These are phyloP conservation scores for Thraustochytrium striatum DNA, from an alignment of 352 stramenopile genomes.

Conservation along the genomic window DNA sequence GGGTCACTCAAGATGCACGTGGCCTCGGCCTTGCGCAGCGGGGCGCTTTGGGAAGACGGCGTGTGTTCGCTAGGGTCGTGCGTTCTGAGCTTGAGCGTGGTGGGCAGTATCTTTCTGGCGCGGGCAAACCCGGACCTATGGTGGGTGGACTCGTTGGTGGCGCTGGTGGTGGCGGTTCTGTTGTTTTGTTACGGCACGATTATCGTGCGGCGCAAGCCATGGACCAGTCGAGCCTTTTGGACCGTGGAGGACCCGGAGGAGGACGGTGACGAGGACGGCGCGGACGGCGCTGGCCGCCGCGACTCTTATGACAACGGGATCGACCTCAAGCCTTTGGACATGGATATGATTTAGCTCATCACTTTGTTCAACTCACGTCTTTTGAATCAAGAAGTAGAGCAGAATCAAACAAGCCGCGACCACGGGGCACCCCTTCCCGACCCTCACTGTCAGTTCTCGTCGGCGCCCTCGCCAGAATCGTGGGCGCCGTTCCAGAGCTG, in stretches of 20 bases:
- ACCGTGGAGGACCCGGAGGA: not conserved
- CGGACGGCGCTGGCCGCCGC: not conserved
- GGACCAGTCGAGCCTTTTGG: not conserved
- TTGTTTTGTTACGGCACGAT: not conserved
- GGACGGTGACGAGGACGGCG: not conserved
- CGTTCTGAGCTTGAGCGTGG: constrained; percentile 3
- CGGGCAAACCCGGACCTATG: not conserved
- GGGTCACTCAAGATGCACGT: not conserved
- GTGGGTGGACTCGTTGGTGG: not conserved
- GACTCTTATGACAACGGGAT: not conserved
- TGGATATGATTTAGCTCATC: constrained; percentile 14
- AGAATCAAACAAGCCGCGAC: no score
- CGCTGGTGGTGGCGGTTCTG: not conserved
- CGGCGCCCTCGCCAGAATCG: no score
- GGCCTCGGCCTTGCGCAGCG: not conserved
- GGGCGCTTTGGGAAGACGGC: not conserved
- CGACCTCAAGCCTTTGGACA: constrained; percentile 20
- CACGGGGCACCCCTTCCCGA: no score
- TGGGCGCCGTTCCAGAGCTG: no score
- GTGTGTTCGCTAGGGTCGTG: not conserved
- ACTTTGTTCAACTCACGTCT: not conserved
- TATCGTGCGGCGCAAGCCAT: not conserved
- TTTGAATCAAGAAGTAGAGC: constrained; percentile 1
- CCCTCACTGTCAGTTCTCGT: no score
- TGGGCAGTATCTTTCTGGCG: not conserved